Evolutionary conservation across 1,284 basidiomycete genomes (phyloP).

Genomic region (Fomitopsis betulina): DNA sequence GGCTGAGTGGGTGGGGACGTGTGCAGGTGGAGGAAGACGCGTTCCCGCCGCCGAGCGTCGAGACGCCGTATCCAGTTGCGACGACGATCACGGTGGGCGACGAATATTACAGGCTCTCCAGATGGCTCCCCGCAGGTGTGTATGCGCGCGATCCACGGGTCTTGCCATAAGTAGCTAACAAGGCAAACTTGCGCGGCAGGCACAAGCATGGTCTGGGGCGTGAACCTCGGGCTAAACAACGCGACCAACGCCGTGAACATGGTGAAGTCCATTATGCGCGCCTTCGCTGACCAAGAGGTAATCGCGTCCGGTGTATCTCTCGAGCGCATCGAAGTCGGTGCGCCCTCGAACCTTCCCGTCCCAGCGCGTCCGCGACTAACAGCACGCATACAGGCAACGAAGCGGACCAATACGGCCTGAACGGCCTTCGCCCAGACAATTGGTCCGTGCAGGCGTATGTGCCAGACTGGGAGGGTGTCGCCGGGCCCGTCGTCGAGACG

Average conservation of each 20-base stretch:
- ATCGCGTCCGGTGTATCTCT: constrained; percentile 36
- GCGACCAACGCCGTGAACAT: constrained; percentile 52
- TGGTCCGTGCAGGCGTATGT: constrained; percentile 51
- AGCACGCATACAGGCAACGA: constrained; percentile 40
- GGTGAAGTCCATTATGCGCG: constrained; percentile 47
- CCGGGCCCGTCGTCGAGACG: constrained; percentile 27
- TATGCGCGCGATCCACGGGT: background rate
- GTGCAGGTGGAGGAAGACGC: constrained; percentile 14
- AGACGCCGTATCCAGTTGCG: constrained; percentile 61
- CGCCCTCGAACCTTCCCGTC: background rate
- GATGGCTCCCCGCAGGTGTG: constrained; percentile 41
- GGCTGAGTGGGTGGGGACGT: background rate
- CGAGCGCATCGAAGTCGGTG: constrained; percentile 15
- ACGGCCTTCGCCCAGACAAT: constrained; percentile 38
- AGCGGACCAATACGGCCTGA: constrained; percentile 52
- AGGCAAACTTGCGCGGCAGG: constrained; percentile 17
- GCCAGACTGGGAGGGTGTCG: constrained; percentile 37
- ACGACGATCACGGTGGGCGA: constrained; percentile 49
- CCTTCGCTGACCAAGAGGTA: constrained; percentile 42
- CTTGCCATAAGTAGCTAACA: too few species aligned
- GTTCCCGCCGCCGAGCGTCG: constrained; percentile 42
- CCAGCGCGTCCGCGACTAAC: too few species aligned
- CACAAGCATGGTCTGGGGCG: constrained; percentile 60
- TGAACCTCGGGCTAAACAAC: constrained; percentile 57
- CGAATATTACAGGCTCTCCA: constrained; percentile 50